phyloP scores from a whole-genome alignment of 2,329 filamentous ascomycete species.

The Phyllachora maydis region DNA sequence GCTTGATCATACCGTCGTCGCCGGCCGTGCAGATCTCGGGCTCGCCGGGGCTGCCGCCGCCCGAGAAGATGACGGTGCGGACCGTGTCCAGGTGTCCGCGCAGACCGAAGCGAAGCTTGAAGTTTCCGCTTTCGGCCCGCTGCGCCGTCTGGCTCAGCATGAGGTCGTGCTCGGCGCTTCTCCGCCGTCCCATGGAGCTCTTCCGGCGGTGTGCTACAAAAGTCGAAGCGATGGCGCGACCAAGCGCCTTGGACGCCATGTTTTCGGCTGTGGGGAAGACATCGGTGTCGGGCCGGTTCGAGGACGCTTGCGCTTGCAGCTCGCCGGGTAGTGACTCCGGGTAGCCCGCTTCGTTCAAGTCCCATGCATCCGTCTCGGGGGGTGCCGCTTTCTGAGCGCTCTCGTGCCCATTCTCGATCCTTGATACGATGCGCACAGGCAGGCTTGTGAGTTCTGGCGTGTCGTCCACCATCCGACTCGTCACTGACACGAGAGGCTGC shows the following conservation, averaged over 20 bases:
- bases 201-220: constrained; percentile 73
- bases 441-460: constrained; percentile 13
- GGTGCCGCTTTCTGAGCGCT: constrained; percentile 29
- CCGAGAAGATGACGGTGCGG: constrained; percentile 87
- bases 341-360: constrained; percentile 66
- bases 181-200: constrained; percentile 53
- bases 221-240: constrained; percentile 40
- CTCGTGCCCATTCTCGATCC: constrained; percentile 17
- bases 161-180: constrained; percentile 47
- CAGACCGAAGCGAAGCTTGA: constrained; percentile 84
- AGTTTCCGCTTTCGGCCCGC: constrained; percentile 52
- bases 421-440: constrained; percentile 14
- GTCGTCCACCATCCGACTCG: constrained; percentile 7
- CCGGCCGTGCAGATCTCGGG: constrained; percentile 93
- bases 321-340: constrained; percentile 35
- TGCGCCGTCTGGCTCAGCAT: constrained; percentile 25
- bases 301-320: constrained; percentile 21
- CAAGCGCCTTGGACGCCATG: constrained; percentile 63
- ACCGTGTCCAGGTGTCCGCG: constrained; percentile 88
- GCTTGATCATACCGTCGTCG: constrained; percentile 88
- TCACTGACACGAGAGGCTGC: constrained; percentile 8
- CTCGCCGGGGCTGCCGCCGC: constrained; percentile 83
- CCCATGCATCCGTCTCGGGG: constrained; percentile 61
- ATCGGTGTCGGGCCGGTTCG: constrained; percentile 65
- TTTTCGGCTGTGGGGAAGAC: constrained; percentile 69